Percentiles rank a stretch among this genome's conserved stretches.
phyloP scores from a whole-genome alignment of 2,329 filamentous ascomycete species.

The Metarhizium brunneum region DNA sequence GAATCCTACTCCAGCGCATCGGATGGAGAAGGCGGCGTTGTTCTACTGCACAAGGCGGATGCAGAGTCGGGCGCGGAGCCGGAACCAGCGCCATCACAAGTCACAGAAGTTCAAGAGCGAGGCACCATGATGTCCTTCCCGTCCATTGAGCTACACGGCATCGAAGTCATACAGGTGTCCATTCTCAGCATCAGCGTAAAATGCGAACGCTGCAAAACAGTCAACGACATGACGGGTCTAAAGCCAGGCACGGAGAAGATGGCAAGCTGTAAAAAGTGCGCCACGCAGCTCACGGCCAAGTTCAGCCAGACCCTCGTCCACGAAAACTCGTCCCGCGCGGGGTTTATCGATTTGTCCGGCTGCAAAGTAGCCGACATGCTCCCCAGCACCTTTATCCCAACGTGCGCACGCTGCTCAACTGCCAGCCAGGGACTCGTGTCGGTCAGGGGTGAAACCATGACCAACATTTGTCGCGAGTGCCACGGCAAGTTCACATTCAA shows the following conservation, averaged over 20 bases:
- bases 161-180: conserved; percentile 64
- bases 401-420: conserved; percentile 68
- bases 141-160: conserved; percentile 63
- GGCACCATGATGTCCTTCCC: conserved; percentile 77
- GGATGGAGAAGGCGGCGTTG: conserved; percentile 36
- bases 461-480: conserved; percentile 70
- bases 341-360: conserved; percentile 68
- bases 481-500: conserved; percentile 73
- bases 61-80: conserved; percentile 2
- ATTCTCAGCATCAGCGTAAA: conserved; percentile 63
- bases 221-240: conserved; percentile 59
- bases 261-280: conserved; percentile 51
- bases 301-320: conserved; percentile 67
- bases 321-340: conserved; percentile 61
- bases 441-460: conserved; percentile 63
- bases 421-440: conserved; percentile 58
- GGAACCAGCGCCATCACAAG: conserved; percentile 2
- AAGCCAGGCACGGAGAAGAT: conserved; percentile 44
- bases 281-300: conserved; percentile 36
- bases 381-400: conserved; percentile 70
- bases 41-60: conserved; percentile 21
- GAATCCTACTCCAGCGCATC: conserved; percentile 19
- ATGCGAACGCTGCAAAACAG: conserved; percentile 69
- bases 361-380: conserved; percentile 70
- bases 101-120: conserved; percentile 38